Evolutionary conservation across 352 stramenopile genomes (phyloP).

Genomic region (Phytophthora pini): DNA sequence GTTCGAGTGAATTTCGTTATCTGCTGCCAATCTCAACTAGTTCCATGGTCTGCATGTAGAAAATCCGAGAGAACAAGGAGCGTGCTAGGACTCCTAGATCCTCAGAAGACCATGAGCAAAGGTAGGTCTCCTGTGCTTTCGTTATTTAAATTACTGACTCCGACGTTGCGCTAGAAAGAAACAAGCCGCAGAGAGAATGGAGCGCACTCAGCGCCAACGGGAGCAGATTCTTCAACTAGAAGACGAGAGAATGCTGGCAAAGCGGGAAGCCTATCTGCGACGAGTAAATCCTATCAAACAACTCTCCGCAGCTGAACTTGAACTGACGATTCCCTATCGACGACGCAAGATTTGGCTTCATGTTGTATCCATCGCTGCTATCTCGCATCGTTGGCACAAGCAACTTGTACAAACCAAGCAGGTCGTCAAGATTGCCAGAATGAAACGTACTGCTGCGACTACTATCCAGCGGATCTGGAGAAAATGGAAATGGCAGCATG

Average conservation of each 20-base stretch:
- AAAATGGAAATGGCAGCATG: constrained; percentile 65
- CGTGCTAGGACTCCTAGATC: constrained; percentile 37
- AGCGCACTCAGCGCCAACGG: constrained; percentile 49
- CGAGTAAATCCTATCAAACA: constrained; percentile 29
- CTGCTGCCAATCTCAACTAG: neutral
- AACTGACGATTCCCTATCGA: constrained; percentile 41
- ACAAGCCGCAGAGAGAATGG: constrained; percentile 57
- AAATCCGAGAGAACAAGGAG: constrained; percentile 70
- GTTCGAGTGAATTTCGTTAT: neutral
- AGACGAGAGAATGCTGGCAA: constrained; percentile 41
- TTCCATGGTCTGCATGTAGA: constrained; percentile 30
- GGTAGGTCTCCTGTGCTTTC: constrained; percentile 19
- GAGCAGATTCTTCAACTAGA: constrained; percentile 53
- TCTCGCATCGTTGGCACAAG: constrained; percentile 44
- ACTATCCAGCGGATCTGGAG: constrained; percentile 71
- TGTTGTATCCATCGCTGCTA: constrained; percentile 44
- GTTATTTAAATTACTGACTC: neutral
- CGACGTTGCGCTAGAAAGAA: constrained; percentile 60
- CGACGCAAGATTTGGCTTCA: constrained; percentile 64
- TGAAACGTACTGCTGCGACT: constrained; percentile 47
- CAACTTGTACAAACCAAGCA: constrained; percentile 46
- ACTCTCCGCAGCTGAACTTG: constrained; percentile 37
- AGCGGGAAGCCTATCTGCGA: constrained; percentile 47
- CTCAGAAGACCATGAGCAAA: constrained; percentile 30
- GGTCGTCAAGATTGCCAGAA: constrained; percentile 33